A percentile compares a stretch with the other conserved stretches of the same genome.
phyloP scores from a whole-genome alignment of 805 yeast species.

The Kazachstania martiniae region DNA sequence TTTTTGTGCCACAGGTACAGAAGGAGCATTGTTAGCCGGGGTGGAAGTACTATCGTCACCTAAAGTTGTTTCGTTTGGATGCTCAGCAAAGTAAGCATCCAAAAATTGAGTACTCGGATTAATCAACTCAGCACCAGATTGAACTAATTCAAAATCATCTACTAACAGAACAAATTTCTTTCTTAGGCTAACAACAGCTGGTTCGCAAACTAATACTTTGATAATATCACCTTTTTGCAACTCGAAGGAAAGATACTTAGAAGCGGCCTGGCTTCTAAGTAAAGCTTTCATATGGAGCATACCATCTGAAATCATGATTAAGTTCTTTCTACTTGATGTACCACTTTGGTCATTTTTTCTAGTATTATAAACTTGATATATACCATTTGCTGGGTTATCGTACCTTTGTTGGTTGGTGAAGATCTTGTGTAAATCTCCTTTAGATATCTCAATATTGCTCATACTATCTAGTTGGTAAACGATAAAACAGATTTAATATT shows the following conservation, averaged over 20 bases:
- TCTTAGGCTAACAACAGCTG: slow-evolving; percentile 28
- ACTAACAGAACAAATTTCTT: slow-evolving; percentile 40
- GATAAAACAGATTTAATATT: neutral
- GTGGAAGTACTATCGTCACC: slow-evolving; percentile 5
- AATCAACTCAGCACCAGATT: slow-evolving; percentile 30
- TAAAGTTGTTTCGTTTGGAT: slow-evolving; percentile 39
- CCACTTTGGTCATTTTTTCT: slow-evolving; percentile 24
- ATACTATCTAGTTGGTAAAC: slow-evolving; percentile 4
- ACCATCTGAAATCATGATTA: slow-evolving; percentile 42
- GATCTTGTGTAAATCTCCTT: slow-evolving; percentile 21
- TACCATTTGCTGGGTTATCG: slow-evolving; percentile 23
- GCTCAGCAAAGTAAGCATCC: slow-evolving; percentile 47
- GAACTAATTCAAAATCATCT: slow-evolving; percentile 35
- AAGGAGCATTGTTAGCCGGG: slow-evolving; percentile 3
- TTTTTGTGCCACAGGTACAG: slow-evolving; percentile 8
- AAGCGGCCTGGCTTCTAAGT: slow-evolving; percentile 39
- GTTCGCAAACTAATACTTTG: slow-evolving; percentile 23
- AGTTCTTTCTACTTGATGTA: slow-evolving; percentile 19
- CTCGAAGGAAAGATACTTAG: slow-evolving; percentile 35
- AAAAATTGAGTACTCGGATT: slow-evolving; percentile 33
- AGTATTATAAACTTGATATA: slow-evolving; percentile 25
- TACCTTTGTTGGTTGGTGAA: slow-evolving; percentile 23
- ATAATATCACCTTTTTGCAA: slow-evolving; percentile 34
- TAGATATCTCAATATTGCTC: slow-evolving; percentile 13
- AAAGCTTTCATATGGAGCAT: slow-evolving; percentile 40